These are phyloP conservation scores for Fomitopsis schrenkii DNA, from an alignment of 1,284 basidiomycete genomes.

Conservation along the genomic window DNA sequence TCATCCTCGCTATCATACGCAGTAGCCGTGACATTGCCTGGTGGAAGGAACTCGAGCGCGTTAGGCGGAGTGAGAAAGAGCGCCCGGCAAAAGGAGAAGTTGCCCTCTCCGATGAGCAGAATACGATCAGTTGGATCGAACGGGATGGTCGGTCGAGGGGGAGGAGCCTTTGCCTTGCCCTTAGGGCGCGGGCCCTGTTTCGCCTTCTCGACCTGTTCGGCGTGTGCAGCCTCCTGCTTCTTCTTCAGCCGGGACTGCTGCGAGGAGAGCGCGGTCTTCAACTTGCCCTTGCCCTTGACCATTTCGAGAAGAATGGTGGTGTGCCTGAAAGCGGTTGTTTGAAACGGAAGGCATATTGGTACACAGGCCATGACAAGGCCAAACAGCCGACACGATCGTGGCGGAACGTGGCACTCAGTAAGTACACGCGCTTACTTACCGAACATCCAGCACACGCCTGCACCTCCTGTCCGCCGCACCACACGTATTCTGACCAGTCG, in stretches of 20 bases:
- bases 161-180: constrained; percentile 24
- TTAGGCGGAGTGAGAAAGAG: constrained; percentile 56
- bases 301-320: constrained; percentile 23
- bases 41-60: constrained; percentile 50
- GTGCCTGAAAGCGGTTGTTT: constrained; percentile 26
- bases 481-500: background rate
- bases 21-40: constrained; percentile 79
- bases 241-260: constrained; percentile 65
- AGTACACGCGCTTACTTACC: background rate
- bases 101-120: constrained; percentile 91
- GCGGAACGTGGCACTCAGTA: constrained; percentile 4
- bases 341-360: constrained; percentile 29
- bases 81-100: constrained; percentile 89
- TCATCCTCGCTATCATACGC: constrained; percentile 80
- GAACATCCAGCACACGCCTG: background rate
- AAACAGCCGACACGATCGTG: constrained; percentile 7
- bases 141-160: constrained; percentile 56
- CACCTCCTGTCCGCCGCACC: constrained; percentile 1
- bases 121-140: constrained; percentile 76
- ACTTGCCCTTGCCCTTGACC: constrained; percentile 49
- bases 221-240: constrained; percentile 45
- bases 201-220: constrained; percentile 46
- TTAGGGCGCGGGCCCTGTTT: constrained; percentile 30
- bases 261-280: constrained; percentile 63
- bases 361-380: constrained; percentile 16